phyloP scores from a whole-genome alignment of 1,284 basidiomycete genomes.

The Moniliophthora roreri region DNA sequence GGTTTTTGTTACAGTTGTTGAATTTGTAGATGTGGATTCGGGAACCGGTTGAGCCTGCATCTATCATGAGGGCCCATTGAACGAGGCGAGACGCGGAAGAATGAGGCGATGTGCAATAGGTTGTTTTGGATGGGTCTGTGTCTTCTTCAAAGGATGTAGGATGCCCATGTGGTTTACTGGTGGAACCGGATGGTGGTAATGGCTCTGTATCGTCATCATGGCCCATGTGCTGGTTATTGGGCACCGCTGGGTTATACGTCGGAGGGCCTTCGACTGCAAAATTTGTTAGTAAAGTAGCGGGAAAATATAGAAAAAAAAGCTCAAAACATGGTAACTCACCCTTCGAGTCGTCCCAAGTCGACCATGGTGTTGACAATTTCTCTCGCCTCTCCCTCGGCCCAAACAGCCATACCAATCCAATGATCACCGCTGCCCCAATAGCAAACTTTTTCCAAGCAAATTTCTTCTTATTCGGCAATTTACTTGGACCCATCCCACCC shows the following conservation, averaged over 20 bases:
- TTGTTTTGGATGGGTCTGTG: constrained; percentile 62
- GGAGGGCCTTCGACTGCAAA: too few species aligned
- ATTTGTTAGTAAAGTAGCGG: too few species aligned
- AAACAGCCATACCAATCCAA: constrained; percentile 64
- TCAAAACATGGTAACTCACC: not conserved
- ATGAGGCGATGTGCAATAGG: constrained; percentile 64
- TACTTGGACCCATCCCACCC: constrained; percentile 52
- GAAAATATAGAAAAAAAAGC: not conserved
- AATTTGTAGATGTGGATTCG: constrained; percentile 99
- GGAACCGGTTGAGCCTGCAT: constrained; percentile 96
- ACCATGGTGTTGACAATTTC: constrained; percentile 25
- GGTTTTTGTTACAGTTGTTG: constrained; percentile 82
- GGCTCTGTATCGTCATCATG: constrained; percentile 5
- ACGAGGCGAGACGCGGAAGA: constrained; percentile 55
- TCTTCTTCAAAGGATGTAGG: constrained; percentile 62
- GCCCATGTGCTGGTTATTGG: constrained; percentile 2
- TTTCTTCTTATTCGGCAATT: constrained; percentile 28
- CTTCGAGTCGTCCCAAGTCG: not conserved
- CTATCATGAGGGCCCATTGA: constrained; percentile 96
- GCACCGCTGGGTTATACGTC: too few species aligned
- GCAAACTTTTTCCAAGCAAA: constrained; percentile 69
- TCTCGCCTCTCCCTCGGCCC: constrained; percentile 47
- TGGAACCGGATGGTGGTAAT: constrained; percentile 10
- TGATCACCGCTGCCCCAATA: constrained; percentile 51
- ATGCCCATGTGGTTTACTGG: constrained; percentile 9